Percentiles rank a stretch among this genome's conserved stretches.
These are phyloP conservation scores for Bacterosira constricta DNA, from an alignment of 108 stramenopile genomes.

Conservation along the genomic window DNA sequence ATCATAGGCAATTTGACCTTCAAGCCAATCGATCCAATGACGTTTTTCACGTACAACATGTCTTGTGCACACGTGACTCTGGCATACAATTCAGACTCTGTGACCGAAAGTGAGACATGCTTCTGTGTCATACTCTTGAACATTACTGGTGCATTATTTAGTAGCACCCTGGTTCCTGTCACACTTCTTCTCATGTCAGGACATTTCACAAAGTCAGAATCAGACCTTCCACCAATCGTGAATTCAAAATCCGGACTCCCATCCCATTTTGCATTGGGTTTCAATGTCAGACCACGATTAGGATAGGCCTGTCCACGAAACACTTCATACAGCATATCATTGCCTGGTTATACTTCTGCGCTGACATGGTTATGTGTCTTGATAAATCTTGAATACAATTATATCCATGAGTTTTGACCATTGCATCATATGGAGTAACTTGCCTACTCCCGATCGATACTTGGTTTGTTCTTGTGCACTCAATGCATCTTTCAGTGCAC, in stretches of 20 bases:
- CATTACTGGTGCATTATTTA: conserved; percentile 25
- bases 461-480: no score
- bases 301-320: no score
- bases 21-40: conserved; percentile 26
- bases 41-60: conserved; percentile 17
- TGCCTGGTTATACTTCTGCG: conserved; percentile 20
- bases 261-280: no score
- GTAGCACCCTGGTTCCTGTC: conserved; percentile 4
- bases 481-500: no score
- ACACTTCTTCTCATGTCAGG: conserved; percentile 25
- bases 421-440: conserved; percentile 25
- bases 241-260: conserved; percentile 18
- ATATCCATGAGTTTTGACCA: conserved; percentile 39
- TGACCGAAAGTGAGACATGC: no score
- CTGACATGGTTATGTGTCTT: not conserved
- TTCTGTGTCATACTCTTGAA: conserved; percentile 38
- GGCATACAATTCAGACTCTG: conserved; percentile 54
- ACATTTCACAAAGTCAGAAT: no score
- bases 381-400: conserved; percentile 38
- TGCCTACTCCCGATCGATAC: conserved; percentile 43
- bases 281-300: no score
- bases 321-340: no score
- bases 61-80: conserved; percentile 48
- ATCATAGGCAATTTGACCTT: conserved; percentile 50
- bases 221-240: conserved; percentile 14